Evolutionary conservation across 2,329 filamentous ascomycete genomes (phyloP).

Genomic region (Botrytis pseudocinerea): DNA sequence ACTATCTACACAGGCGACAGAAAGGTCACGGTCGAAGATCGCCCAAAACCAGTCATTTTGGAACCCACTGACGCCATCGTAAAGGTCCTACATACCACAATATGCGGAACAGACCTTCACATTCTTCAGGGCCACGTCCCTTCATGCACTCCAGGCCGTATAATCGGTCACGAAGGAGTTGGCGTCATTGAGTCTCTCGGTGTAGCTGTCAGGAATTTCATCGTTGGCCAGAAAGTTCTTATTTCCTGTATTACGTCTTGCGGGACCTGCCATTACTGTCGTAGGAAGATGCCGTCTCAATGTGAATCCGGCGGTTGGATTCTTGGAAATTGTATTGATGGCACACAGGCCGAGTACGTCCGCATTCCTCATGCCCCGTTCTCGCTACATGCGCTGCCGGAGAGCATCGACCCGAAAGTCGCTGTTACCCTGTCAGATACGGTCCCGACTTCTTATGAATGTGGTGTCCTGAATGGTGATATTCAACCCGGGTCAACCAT

Average conservation of each 20-base stretch:
- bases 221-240: slow-evolving; percentile 53
- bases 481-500: slow-evolving; percentile 54
- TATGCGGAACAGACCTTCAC: slow-evolving; percentile 58
- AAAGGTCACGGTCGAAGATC: slow-evolving; percentile 62
- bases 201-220: slow-evolving; percentile 48
- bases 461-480: slow-evolving; percentile 52
- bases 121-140: slow-evolving; percentile 56
- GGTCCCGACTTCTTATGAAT: slow-evolving; percentile 57
- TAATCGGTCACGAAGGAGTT: slow-evolving; percentile 56
- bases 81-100: slow-evolving; percentile 50
- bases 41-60: slow-evolving; percentile 46
- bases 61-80: slow-evolving; percentile 51
- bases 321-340: slow-evolving; percentile 63
- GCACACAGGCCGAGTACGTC: slow-evolving; percentile 84
- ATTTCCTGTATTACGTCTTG: slow-evolving; percentile 54
- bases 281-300: slow-evolving; percentile 52
- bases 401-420: slow-evolving; percentile 77
- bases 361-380: slow-evolving; percentile 78
- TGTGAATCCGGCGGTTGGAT: slow-evolving; percentile 56
- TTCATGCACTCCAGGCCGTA: slow-evolving; percentile 47
- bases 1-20: slow-evolving; percentile 80
- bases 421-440: slow-evolving; percentile 61
- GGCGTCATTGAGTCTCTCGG: slow-evolving; percentile 51
- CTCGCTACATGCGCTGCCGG: slow-evolving; percentile 77
- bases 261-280: slow-evolving; percentile 53